phyloP scores from a whole-genome alignment of 495 filamentous ascomycete genomes.

The Daldinia vernicosa region DNA sequence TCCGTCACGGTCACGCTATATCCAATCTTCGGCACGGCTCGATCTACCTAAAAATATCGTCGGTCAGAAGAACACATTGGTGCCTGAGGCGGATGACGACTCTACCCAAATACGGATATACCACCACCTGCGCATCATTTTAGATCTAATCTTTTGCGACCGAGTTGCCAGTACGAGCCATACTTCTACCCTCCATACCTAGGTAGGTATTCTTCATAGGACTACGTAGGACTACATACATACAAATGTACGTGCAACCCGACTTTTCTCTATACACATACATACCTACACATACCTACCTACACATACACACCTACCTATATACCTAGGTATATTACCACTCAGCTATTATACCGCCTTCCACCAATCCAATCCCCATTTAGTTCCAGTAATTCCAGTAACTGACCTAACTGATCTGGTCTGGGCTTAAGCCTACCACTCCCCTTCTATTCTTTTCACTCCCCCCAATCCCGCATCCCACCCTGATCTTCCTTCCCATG shows the following conservation, averaged over 20 bases:
- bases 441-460: conserved; percentile 27
- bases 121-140: conserved; percentile 28
- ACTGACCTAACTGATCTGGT: conserved; percentile 14
- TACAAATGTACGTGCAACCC: conserved; percentile 41
- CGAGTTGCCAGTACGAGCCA: conserved; percentile 19
- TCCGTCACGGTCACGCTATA: conserved; percentile 14
- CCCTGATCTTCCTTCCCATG: conserved; percentile 30
- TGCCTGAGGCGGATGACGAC: conserved; percentile 32
- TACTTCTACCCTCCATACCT: conserved; percentile 8
- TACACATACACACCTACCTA: too few species aligned
- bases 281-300: background rate
- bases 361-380: conserved; percentile 26
- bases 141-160: conserved; percentile 34
- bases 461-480: conserved; percentile 29
- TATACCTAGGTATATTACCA: conserved; percentile 1
- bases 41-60: conserved; percentile 4
- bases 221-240: background rate
- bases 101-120: conserved; percentile 26
- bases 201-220: background rate
- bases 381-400: conserved; percentile 18
- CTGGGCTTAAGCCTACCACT: conserved; percentile 20
- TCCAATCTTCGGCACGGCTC: conserved; percentile 13
- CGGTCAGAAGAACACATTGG: conserved; percentile 12
- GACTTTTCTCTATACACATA: conserved; percentile 20
- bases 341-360: conserved; percentile 1